A percentile compares a stretch with the other conserved stretches of the same genome.
phyloP scores from a whole-genome alignment of 108 stramenopile species.

The Phaeodactylum tricornutum region DNA sequence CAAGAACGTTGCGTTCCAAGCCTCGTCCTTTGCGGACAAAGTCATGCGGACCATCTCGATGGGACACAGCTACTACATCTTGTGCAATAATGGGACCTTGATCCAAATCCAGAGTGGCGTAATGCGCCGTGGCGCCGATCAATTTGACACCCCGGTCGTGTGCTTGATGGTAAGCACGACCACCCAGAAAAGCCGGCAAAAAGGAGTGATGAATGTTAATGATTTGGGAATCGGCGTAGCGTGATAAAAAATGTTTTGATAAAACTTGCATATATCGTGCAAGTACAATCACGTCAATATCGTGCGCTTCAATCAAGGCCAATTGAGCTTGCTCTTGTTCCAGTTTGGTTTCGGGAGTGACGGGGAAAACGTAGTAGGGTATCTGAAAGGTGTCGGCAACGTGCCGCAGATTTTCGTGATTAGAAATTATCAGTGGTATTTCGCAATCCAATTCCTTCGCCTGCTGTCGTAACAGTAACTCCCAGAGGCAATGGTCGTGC shows the following conservation, averaged over 20 bases:
- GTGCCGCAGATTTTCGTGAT: conserved; percentile 52
- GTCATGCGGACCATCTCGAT: conserved; percentile 67
- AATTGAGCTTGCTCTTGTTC: conserved; percentile 54
- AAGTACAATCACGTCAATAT: conserved; percentile 70
- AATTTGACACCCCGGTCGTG: conserved; percentile 82
- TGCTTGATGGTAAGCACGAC: conserved; percentile 60
- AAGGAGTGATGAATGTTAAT: conserved; percentile 90
- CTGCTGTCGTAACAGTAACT: conserved; percentile 66
- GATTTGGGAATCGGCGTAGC: conserved; percentile 43
- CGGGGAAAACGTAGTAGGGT: conserved; percentile 55
- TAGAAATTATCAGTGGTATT: conserved; percentile 57
- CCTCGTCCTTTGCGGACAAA: conserved; percentile 69
- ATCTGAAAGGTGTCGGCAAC: conserved; percentile 74
- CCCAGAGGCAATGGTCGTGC: conserved; percentile 86
- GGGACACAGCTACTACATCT: conserved; percentile 32
- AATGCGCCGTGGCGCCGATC: conserved; percentile 80
- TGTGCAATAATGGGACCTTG: conserved; percentile 84
- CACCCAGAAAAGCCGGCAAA: conserved; percentile 74
- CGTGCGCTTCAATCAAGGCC: too few species aligned
- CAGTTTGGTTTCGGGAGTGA: conserved; percentile 50
- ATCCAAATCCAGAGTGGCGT: conserved; percentile 66
- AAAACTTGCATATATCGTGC: conserved; percentile 86
- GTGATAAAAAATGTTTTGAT: conserved; percentile 45
- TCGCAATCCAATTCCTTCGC: conserved; percentile 68
- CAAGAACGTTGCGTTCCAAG: conserved; percentile 62